Conservation (phyloP, 2,329 filamentous ascomycete genomes). For the Arthrobotrys iridis region DNA sequence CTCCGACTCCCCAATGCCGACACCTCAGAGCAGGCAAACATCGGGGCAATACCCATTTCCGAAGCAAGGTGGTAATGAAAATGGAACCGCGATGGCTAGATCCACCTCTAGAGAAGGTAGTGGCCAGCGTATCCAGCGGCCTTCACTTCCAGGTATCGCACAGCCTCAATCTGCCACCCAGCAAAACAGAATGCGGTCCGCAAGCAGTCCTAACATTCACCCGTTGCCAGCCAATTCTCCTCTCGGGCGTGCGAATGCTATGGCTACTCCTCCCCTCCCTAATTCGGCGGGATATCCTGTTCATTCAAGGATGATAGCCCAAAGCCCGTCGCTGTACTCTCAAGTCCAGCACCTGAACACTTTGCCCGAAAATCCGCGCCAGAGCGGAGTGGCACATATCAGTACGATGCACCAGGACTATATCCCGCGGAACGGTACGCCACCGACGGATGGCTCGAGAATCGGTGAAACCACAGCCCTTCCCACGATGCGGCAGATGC, state of each 20-base stretch:
- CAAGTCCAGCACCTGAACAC: conserved; percentile 52
- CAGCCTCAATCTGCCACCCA: conserved; percentile 62
- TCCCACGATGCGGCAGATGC: conserved; percentile 39
- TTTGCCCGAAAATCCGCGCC: conserved; percentile 45
- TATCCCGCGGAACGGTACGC: conserved; percentile 45
- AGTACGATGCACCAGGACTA: conserved; percentile 61
- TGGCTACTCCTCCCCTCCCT: conserved; percentile 68
- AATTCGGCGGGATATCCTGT: conserved; percentile 55
- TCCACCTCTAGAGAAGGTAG: conserved; percentile 81
- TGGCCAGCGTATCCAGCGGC: conserved; percentile 67
- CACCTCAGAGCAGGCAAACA: conserved; percentile 65
- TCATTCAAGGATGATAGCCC: conserved; percentile 37
- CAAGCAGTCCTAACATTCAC: conserved; percentile 95
- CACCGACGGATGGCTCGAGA: conserved; percentile 25
- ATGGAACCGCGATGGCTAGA: conserved; percentile 78
- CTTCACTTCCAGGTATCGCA: conserved; percentile 79
- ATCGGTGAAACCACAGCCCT: conserved; percentile 19
- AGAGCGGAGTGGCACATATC: conserved; percentile 55
- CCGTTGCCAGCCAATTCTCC: conserved; percentile 75
- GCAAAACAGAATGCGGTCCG: conserved; percentile 83
- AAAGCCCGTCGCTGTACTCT: conserved; percentile 39
- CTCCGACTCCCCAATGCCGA: conserved; percentile 79
- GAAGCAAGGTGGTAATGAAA: conserved; percentile 55
- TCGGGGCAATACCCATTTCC: conserved; percentile 84
- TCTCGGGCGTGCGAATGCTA: conserved; percentile 57